Base-by-base conservation (phyloP, 805 yeast genomes). In the Isabelozyma rhagii region DNA sequence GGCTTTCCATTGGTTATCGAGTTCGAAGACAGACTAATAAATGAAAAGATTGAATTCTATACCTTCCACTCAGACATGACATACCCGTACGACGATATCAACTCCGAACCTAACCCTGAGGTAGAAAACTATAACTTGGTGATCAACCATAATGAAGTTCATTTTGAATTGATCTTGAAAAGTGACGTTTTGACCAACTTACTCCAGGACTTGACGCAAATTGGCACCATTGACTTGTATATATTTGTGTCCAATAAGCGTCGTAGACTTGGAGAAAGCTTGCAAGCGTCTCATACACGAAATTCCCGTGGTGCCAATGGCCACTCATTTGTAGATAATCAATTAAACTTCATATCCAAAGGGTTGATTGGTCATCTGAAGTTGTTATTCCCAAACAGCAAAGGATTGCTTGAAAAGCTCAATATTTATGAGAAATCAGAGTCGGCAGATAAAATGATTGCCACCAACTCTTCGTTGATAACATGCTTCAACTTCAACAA, bases 361-460 rank as follows among this genome's bases (percentile, higher is more conserved):
- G 88, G 93, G 9, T 87, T 84, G n/a, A 75, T 88, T 43, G 96
- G 96, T 0, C 72, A 76, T 46, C 83, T 89, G 39, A 84, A 85
- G 58, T 70, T 89, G 17, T 74, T 78, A 8, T 75, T 85, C 44
- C 96, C 96, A 0, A 78, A 76, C 51, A 87, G 80, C 44, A 75
- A 78, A 55, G 71, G 82, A 2, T 79, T 83, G 10, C 63, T 90
- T 31, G 93, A 87, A 52, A 82, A 83, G 41, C 62, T 89, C 29
- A 73, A 62, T n/a, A 57, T 80, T 1, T 72, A 55, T 53, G 65
- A 64, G 31, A 68, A 65, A 17, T 38, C 42, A 27, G 45, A 28
- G n/a, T 5, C 15, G 5, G n/a, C 27, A 31, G 14, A 28, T 9
- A 11, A 28, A 15, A 55, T 56, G 56, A 53, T 43, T 11, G 61